Conservation (phyloP, 495 filamentous ascomycete species). For the Penicillium egyptiacum region DNA sequence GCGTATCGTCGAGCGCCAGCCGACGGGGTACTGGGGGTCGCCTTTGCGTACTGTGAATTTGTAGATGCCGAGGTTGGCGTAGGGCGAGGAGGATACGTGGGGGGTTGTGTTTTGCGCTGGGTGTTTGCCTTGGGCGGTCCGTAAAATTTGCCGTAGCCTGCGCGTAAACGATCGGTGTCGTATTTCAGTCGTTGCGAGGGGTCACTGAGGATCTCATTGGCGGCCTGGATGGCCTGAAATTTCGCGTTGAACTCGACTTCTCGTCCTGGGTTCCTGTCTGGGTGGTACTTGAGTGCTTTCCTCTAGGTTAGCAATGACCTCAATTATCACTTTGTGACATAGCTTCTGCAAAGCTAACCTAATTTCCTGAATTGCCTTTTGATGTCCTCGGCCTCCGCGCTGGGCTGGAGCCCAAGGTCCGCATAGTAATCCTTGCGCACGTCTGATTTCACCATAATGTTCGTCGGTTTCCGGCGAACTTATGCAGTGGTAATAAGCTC, state of each 20-base stretch:
- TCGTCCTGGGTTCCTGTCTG: slow-evolving; percentile 82
- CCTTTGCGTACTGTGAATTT: slow-evolving; percentile 32
- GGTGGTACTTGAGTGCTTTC: slow-evolving; percentile 79
- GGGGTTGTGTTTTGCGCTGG: slow-evolving; percentile 31
- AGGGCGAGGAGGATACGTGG: slow-evolving; percentile 23
- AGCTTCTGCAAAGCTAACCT: slow-evolving; percentile 48
- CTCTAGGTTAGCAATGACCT: slow-evolving; percentile 1
- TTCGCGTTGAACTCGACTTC: slow-evolving; percentile 75
- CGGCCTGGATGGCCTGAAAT: slow-evolving; percentile 82
- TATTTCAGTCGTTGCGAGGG: slow-evolving; percentile 66
- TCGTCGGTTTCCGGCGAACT: slow-evolving; percentile 5
- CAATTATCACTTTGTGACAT: background rate
- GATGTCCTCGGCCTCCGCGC: slow-evolving; percentile 67
- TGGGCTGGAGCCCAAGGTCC: slow-evolving; percentile 67
- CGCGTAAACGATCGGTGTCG: slow-evolving; percentile 65
- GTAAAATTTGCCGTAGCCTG: slow-evolving; percentile 44
- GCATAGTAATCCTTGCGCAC: slow-evolving; percentile 79
- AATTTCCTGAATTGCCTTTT: slow-evolving; percentile 86
- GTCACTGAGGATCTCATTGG: slow-evolving; percentile 80
- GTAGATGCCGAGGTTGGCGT: slow-evolving; percentile 19
- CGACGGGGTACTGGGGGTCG: slow-evolving; percentile 43
- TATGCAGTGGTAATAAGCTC: slow-evolving; percentile 3
- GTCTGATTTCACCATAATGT: slow-evolving; percentile 74
- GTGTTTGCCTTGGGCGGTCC: slow-evolving; percentile 34
- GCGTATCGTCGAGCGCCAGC: slow-evolving; percentile 57